Evolutionary conservation across 2,329 filamentous ascomycete genomes (phyloP).

Genomic region (Didymella pinodella): DNA sequence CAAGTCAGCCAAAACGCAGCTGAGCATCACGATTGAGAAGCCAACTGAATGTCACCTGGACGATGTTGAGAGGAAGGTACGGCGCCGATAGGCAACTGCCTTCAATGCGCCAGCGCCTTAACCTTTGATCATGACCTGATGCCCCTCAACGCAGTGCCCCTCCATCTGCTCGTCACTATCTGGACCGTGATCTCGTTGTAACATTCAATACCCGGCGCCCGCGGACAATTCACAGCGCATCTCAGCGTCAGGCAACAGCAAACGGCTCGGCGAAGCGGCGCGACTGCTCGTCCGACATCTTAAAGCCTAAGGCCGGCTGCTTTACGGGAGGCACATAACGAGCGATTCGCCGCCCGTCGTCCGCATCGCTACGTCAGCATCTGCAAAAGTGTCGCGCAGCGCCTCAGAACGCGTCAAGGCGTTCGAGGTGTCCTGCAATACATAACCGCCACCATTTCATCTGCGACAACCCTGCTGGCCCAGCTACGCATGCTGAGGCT

Average conservation of each 20-base stretch:
- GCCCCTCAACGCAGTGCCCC: neutral
- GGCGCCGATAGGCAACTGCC: conserved; percentile 10
- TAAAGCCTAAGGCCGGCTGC: conserved; percentile 12
- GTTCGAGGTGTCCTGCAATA: conserved; percentile 23
- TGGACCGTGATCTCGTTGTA: neutral
- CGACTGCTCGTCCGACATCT: conserved; percentile 1
- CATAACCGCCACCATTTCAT: conserved; percentile 47
- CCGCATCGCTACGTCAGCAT: conserved; percentile 9
- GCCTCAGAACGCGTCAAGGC: neutral
- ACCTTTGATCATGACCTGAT: neutral
- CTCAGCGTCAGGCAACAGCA: neutral
- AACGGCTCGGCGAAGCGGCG: conserved; percentile 1
- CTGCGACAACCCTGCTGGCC: conserved; percentile 31
- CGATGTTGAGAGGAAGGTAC: conserved; percentile 17
- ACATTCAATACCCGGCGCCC: neutral
- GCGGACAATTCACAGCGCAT: neutral
- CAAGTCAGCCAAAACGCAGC: neutral
- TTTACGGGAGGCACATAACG: neutral
- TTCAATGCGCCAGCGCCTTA: conserved; percentile 1
- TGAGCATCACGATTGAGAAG: neutral
- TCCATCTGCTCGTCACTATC: neutral
- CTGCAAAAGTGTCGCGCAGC: conserved; percentile 4
- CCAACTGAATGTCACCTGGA: conserved; percentile 11
- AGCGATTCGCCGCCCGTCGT: conserved; percentile 15
- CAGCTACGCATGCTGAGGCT: conserved; percentile 49